Percentiles rank a stretch among this genome's conserved stretches.
phyloP scores from a whole-genome alignment of 176 grass and related monocot species.

The Zoysia pacifica region DNA sequence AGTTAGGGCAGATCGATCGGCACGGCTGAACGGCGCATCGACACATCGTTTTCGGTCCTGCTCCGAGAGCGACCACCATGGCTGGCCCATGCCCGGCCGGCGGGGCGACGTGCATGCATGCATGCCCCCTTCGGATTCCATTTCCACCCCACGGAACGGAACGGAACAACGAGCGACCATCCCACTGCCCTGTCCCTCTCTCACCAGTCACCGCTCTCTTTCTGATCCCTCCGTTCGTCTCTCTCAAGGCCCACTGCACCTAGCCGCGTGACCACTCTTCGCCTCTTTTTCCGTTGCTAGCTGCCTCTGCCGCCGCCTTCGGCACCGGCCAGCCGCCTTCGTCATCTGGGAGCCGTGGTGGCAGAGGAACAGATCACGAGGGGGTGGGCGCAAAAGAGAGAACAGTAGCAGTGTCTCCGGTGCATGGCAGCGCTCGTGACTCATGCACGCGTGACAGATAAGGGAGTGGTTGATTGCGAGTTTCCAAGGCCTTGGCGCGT shows the following conservation, averaged over 20 bases:
- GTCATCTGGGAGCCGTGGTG: slow-evolving; percentile 32
- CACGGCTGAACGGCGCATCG: slow-evolving; percentile 5
- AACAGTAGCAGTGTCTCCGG: background rate
- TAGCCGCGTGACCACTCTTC: background rate
- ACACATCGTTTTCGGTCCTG: slow-evolving; percentile 21
- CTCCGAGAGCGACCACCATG: slow-evolving; percentile 29
- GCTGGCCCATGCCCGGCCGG: slow-evolving; percentile 1
- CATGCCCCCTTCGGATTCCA: background rate
- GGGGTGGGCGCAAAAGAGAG: slow-evolving; percentile 15
- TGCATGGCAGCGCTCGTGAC: background rate
- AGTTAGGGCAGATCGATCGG: background rate
- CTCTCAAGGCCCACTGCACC: slow-evolving; percentile 15
- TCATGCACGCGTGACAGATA: background rate
- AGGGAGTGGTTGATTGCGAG: background rate
- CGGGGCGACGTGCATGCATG: background rate
- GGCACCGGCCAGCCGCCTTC: background rate
- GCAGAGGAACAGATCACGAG: slow-evolving; percentile 37
- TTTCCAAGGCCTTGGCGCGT: background rate
- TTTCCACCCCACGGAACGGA: background rate
- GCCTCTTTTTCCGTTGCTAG: slow-evolving; percentile 26
- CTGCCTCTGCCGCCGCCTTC: no score
- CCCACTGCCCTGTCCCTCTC: background rate
- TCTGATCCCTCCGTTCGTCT: background rate
- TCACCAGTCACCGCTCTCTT: no score
- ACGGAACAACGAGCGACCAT: slow-evolving; percentile 8